phyloP scores from a whole-genome alignment of 176 grass and related monocot species.

The Rhynchospora pubera region DNA sequence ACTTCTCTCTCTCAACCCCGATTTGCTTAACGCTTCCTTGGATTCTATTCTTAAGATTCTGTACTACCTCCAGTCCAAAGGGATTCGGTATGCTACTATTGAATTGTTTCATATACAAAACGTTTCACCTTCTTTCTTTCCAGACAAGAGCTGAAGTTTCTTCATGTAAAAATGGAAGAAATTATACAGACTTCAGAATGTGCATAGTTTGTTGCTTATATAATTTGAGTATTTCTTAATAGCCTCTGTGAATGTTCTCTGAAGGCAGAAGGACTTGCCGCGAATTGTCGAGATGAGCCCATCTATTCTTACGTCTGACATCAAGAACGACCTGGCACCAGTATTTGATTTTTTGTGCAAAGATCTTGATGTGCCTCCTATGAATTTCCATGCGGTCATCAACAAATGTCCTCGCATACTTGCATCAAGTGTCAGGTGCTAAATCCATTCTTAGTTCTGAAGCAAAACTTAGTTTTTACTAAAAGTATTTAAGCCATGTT shows the following conservation, averaged over 20 bases:
- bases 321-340: constrained; percentile 38
- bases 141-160: not conserved
- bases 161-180: too few species aligned
- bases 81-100: constrained; percentile 33
- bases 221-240: not conserved
- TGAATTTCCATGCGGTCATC: constrained; percentile 35
- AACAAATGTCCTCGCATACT: constrained; percentile 59
- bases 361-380: constrained; percentile 38
- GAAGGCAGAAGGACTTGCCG: too few species aligned
- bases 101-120: not conserved
- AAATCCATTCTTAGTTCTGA: not conserved
- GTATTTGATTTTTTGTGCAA: constrained; percentile 62
- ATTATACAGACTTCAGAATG: not conserved
- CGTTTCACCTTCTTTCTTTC: not conserved
- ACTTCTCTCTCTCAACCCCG: constrained; percentile 42
- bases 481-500: not conserved
- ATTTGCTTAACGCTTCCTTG: constrained; percentile 34
- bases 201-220: not conserved
- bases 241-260: too few species aligned
- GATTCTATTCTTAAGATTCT: constrained; percentile 49
- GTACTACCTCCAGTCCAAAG: constrained; percentile 48
- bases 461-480: not conserved
- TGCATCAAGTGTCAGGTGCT: constrained; percentile 35
- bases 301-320: constrained; percentile 38
- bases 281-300: constrained; percentile 55